A percentile compares a stretch with the other conserved stretches of the same genome.
Conservation (phyloP, 805 yeast genomes). For the Saturnispora serradocipensis region DNA sequence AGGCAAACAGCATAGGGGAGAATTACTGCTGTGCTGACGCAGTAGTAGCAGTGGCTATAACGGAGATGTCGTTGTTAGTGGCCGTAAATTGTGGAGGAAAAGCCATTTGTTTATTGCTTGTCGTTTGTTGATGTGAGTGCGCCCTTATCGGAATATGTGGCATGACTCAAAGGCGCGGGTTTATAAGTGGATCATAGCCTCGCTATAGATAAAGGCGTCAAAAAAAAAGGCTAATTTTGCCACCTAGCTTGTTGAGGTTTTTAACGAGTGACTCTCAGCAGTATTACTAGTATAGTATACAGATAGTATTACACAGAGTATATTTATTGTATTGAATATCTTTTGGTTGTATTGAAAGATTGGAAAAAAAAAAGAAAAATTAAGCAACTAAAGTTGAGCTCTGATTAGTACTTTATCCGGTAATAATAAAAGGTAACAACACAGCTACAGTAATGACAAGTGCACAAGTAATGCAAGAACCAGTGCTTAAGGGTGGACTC, state of each 20-base stretch:
- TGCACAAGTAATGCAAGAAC: neutral
- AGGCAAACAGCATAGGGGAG: no score
- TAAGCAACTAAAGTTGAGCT: neutral
- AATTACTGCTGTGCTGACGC: neutral
- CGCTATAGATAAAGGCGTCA: neutral
- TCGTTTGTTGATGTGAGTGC: neutral
- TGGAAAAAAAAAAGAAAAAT: neutral
- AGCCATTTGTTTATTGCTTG: neutral
- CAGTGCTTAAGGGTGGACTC: neutral
- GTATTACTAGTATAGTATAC: neutral
- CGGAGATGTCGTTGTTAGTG: neutral
- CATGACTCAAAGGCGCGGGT: conserved; percentile 1
- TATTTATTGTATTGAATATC: neutral
- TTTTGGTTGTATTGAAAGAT: neutral
- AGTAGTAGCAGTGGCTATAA: neutral
- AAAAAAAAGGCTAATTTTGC: neutral
- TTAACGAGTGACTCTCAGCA: no score
- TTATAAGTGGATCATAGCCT: neutral
- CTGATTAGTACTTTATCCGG: neutral
- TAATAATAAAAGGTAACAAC: neutral
- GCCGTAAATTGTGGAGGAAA: neutral
- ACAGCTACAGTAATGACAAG: neutral
- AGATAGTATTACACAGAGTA: neutral
- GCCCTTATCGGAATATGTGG: conserved; percentile 2
- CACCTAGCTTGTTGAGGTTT: neutral